Percentiles rank a stretch among this genome's conserved stretches.
Conservation (phyloP, 352 stramenopile genomes). For the Globisporangium ultimum region DNA sequence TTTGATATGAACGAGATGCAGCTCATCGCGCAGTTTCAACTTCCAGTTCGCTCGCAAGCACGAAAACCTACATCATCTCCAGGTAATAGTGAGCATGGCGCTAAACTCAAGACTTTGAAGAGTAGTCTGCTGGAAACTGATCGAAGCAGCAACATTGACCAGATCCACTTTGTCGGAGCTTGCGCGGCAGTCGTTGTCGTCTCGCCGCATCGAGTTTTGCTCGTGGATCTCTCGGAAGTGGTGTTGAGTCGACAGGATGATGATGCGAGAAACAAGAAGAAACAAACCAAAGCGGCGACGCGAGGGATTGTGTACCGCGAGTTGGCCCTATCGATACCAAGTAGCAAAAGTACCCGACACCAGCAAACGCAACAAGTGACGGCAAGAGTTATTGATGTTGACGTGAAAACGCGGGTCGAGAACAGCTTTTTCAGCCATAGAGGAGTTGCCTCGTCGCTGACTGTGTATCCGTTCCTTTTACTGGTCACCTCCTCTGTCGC, state of each 20-base stretch:
- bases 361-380: slow-evolving; percentile 1
- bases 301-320: slow-evolving; percentile 37
- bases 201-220: slow-evolving; percentile 23
- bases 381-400: background rate
- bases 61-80: too few relatives aligned
- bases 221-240: slow-evolving; percentile 34
- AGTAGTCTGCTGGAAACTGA: slow-evolving; percentile 4
- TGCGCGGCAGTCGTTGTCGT: slow-evolving; percentile 25
- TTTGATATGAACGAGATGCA: slow-evolving; percentile 47
- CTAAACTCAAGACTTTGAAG: slow-evolving; percentile 5
- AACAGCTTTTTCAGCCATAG: slow-evolving; percentile 7
- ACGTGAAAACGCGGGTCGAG: slow-evolving; percentile 14
- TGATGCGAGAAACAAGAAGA: background rate
- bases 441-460: background rate
- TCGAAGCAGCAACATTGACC: slow-evolving; percentile 15
- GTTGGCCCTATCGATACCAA: slow-evolving; percentile 16
- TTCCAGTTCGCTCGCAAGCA: slow-evolving; percentile 14
- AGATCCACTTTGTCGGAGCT: slow-evolving; percentile 34
- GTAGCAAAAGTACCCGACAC: slow-evolving; percentile 6
- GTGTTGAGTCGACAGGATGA: slow-evolving; percentile 2
- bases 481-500: background rate
- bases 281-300: slow-evolving; percentile 14
- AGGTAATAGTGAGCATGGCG: background rate
- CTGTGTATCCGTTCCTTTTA: slow-evolving; percentile 16
- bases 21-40: slow-evolving; percentile 34